phyloP scores from a whole-genome alignment of 2,329 filamentous ascomycete genomes.

The Rutstroemia sp. region DNA sequence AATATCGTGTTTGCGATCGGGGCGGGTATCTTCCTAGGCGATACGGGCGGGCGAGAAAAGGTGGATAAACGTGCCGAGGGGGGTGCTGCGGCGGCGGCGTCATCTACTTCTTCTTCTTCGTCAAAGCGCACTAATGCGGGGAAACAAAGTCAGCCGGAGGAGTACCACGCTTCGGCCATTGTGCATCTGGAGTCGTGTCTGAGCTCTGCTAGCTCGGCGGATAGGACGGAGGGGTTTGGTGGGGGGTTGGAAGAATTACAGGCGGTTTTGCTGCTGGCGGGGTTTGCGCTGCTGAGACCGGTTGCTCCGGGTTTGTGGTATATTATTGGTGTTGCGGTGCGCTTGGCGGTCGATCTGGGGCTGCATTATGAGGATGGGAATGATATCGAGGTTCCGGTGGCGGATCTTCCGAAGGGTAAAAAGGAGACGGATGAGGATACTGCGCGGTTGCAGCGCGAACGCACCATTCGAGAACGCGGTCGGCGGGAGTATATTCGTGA shows the following conservation, averaged over 20 bases:
- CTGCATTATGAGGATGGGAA: constrained; percentile 87
- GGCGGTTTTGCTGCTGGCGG: constrained; percentile 82
- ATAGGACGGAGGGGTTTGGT: constrained; percentile 58
- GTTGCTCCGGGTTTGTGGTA: constrained; percentile 96
- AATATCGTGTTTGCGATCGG: constrained; percentile 98
- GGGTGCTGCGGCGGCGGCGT: constrained; percentile 6
- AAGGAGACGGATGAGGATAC: constrained; percentile 29
- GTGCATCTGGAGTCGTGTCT: constrained; percentile 85
- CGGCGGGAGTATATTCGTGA: constrained; percentile 80
- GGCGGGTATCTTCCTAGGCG: constrained; percentile 79
- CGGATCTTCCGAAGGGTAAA: constrained; percentile 34
- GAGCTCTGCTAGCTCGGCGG: constrained; percentile 43
- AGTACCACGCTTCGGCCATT: constrained; percentile 93
- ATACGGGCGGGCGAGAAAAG: constrained; percentile 39
- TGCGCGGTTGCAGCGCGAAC: constrained; percentile 29
- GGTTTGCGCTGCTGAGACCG: constrained; percentile 83
- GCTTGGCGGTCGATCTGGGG: constrained; percentile 83
- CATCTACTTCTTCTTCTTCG: constrained; percentile 1
- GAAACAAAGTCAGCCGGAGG: constrained; percentile 70
- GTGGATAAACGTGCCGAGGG: constrained; percentile 17
- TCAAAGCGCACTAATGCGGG: constrained; percentile 23
- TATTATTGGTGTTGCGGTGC: constrained; percentile 88
- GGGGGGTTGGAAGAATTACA: constrained; percentile 89
- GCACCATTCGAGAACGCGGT: constrained; percentile 46
- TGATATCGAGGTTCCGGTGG: constrained; percentile 51